phyloP scores from a whole-genome alignment of 306 rosid species.

The Vigna mungo region DNA sequence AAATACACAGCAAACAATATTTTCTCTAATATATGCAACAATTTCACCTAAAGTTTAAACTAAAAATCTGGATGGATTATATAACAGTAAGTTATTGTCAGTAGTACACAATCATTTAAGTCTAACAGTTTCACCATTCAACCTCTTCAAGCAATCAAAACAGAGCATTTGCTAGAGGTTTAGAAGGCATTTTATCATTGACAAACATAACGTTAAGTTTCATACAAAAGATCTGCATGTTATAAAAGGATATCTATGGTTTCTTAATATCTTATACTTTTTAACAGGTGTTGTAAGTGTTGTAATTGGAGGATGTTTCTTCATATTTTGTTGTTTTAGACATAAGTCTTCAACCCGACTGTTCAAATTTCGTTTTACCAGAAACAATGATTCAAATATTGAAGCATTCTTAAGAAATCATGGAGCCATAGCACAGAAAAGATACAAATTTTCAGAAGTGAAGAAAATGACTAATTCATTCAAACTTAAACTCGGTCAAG shows the following conservation, averaged over 20 bases:
- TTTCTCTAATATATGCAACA: too few relatives aligned
- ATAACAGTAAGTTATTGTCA: too few relatives aligned
- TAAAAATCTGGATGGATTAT: too few relatives aligned
- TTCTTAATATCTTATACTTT: neutral
- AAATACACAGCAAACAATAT: too few relatives aligned
- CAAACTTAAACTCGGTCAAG: neutral
- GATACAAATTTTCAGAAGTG: conserved; percentile 46
- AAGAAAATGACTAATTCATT: neutral
- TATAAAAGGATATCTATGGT: too few relatives aligned
- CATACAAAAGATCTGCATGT: too few relatives aligned
- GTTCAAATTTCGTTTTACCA: neutral
- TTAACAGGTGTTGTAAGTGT: neutral
- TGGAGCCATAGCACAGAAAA: conserved; percentile 17
- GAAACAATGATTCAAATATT: neutral
- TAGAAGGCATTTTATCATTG: too few relatives aligned
- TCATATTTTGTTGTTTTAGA: neutral
- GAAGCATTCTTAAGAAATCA: conserved; percentile 43
- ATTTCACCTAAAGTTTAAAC: too few relatives aligned
- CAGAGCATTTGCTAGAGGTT: too few relatives aligned
- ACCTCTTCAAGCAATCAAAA: too few relatives aligned
- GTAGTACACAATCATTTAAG: too few relatives aligned
- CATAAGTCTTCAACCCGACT: neutral
- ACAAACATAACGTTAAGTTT: too few relatives aligned
- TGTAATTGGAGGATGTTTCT: neutral
- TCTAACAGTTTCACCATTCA: neutral